Evolutionary conservation across 495 filamentous ascomycete species (phyloP).

Genomic region (Jackrogersella multiformis): DNA sequence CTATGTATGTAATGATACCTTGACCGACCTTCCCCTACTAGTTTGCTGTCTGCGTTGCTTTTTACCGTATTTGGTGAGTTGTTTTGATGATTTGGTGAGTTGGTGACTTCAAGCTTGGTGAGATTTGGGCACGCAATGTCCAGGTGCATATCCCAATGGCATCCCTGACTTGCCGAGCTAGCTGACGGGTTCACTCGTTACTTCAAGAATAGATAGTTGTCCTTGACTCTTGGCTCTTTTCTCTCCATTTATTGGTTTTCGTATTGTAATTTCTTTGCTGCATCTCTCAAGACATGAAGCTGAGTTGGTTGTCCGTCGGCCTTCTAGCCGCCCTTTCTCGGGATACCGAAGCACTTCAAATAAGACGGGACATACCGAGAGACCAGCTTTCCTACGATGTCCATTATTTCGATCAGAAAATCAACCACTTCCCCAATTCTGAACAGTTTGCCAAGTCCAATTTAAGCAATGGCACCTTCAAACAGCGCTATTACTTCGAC

Average conservation of each 20-base stretch:
- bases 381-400: conserved; percentile 35
- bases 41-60: conserved; percentile 18
- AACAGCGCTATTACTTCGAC: conserved; percentile 58
- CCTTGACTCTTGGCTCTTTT: conserved; percentile 8
- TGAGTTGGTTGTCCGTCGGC: conserved; percentile 23
- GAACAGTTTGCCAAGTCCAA: conserved; percentile 44
- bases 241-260: not conserved
- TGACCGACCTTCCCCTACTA: conserved; percentile 12
- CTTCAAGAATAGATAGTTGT: not conserved
- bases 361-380: conserved; percentile 25
- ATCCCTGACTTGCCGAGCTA: conserved; percentile 15
- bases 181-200: conserved; percentile 9
- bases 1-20: not conserved
- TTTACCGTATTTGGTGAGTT: conserved; percentile 4
- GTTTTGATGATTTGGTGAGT: conserved; percentile 1
- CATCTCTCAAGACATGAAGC: conserved; percentile 18
- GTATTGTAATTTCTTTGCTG: conserved; percentile 1
- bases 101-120: too few species aligned
- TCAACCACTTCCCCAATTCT: conserved; percentile 55
- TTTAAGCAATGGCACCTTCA: conserved; percentile 53
- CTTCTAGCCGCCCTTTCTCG: conserved; percentile 22
- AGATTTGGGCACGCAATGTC: conserved; percentile 18
- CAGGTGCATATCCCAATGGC: conserved; percentile 23
- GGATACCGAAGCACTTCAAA: conserved; percentile 18
- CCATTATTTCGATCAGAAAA: conserved; percentile 45